These are phyloP conservation scores for Beauveria varroae DNA, from an alignment of 2,329 filamentous ascomycete species.

Conservation along the genomic window DNA sequence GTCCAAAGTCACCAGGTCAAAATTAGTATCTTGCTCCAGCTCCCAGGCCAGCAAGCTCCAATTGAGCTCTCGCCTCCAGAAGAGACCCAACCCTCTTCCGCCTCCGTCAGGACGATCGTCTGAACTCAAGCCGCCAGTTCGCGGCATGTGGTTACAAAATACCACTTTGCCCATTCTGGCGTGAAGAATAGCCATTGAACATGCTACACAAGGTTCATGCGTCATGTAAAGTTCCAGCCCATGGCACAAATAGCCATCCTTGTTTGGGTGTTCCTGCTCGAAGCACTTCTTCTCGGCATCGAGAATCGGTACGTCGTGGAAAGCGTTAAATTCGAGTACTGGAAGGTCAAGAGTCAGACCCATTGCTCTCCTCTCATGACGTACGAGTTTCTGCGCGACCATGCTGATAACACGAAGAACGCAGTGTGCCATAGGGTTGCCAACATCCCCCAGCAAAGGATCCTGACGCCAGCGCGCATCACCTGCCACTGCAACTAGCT, in stretches of 20 bases:
- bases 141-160: conserved; percentile 70
- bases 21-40: conserved; percentile 47
- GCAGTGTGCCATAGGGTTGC: conserved; percentile 72
- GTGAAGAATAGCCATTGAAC: conserved; percentile 92
- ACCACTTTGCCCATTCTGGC: conserved; percentile 84
- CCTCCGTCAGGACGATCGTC: conserved; percentile 56
- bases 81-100: conserved; percentile 57
- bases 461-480: conserved; percentile 64
- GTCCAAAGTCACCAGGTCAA: conserved; percentile 34
- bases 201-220: conserved; percentile 94
- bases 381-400: conserved; percentile 62
- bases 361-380: conserved; percentile 41
- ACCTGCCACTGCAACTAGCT: conserved; percentile 65
- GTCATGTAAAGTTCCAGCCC: conserved; percentile 90
- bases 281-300: conserved; percentile 57
- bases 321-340: conserved; percentile 51
- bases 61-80: conserved; percentile 72
- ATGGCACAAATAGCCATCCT: conserved; percentile 87
- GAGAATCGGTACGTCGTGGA: conserved; percentile 63
- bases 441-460: conserved; percentile 38
- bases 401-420: conserved; percentile 75
- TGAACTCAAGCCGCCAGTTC: conserved; percentile 75
- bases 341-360: conserved; percentile 27
- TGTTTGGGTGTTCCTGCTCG: conserved; percentile 54
- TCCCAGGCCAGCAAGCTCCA: conserved; percentile 82